Base-by-base conservation (phyloP, 1,139 yeast species). In the Candida anutae region DNA sequence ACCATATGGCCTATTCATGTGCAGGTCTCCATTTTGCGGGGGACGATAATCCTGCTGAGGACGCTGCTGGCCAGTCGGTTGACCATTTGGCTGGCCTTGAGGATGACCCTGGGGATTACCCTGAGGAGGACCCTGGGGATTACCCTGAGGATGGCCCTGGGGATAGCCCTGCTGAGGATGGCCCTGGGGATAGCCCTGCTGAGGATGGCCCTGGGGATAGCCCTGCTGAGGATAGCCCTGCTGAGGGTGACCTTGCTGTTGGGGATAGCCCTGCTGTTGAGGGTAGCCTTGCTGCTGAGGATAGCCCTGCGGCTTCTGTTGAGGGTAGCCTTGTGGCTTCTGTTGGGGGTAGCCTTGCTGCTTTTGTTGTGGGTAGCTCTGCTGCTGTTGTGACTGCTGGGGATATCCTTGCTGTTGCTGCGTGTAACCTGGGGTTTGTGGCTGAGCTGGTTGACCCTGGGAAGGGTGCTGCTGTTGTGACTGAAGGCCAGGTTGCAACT, bases 31-130 rank as follows among this genome's bases (percentile, higher is more conserved):
- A n/a, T n/a, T n/a, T n/a, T n/a, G n/a, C n/a, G n/a, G n/a, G n/a
- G n/a, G n/a, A n/a, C n/a, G n/a, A n/a, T n/a, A n/a, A n/a, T n/a
- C n/a, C n/a, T n/a, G n/a, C n/a, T n/a, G n/a, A n/a, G n/a, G n/a
- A n/a, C n/a, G n/a, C n/a, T n/a, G n/a, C n/a, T n/a, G n/a, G 16
- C 38, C 33, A 19, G 38, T 31, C 17, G 38, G 45, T 8, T 34
- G 37, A 21, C 33, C 36, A 5, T 32, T 32, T 16, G 28, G 32
- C 13, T 31, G 29, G 22, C 29, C 28, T 9, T 26, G 22, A 16
- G 15, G 9, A 10, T 6, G 15, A 5, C 26, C 27, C 8, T 22
- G 15, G 5, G 30, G 32, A 9, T 25, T 21, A 6, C 17, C 14
- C 9, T 25, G 30, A 12, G 35, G 31, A 11, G 22, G 28, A 2